Percentiles rank a stretch among this genome's conserved stretches.
Evolutionary conservation across 2,329 filamentous ascomycete genomes (phyloP).

Genomic region (Huntiella savannae): DNA sequence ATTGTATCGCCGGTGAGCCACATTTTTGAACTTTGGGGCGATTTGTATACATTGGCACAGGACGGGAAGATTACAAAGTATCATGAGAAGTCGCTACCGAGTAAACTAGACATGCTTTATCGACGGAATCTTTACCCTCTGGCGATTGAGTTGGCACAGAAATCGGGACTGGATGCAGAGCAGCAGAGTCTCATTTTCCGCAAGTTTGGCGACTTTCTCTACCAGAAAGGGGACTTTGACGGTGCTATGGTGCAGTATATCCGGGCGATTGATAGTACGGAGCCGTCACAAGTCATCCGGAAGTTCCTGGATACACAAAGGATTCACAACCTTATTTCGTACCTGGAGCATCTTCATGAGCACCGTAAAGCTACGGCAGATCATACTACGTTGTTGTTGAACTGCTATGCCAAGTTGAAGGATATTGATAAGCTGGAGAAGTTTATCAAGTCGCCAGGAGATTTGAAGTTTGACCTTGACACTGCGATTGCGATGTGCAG

Average conservation of each 20-base stretch:
- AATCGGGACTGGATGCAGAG: slow-evolving; percentile 56
- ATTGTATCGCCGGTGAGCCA: slow-evolving; percentile 62
- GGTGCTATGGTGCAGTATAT: slow-evolving; percentile 99
- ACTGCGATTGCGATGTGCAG: slow-evolving; percentile 96
- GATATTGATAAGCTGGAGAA: slow-evolving; percentile 90
- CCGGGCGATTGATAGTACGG: slow-evolving; percentile 85
- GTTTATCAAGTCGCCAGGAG: slow-evolving; percentile 89
- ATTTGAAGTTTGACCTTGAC: slow-evolving; percentile 90
- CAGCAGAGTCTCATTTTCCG: slow-evolving; percentile 87
- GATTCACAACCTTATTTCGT: slow-evolving; percentile 94
- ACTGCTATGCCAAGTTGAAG: slow-evolving; percentile 96
- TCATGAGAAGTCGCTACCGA: slow-evolving; percentile 74
- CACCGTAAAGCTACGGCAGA: slow-evolving; percentile 85
- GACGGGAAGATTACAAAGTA: slow-evolving; percentile 89
- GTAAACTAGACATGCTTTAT: slow-evolving; percentile 83
- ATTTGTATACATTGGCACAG: slow-evolving; percentile 73
- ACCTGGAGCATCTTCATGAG: slow-evolving; percentile 88
- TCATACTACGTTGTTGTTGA: slow-evolving; percentile 82
- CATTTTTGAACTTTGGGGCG: slow-evolving; percentile 75
- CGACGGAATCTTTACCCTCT: slow-evolving; percentile 82
- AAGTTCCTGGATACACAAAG: slow-evolving; percentile 96
- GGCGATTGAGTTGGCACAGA: slow-evolving; percentile 83
- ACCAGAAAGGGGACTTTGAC: slow-evolving; percentile 89
- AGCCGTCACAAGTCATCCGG: slow-evolving; percentile 87
- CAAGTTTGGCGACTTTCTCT: slow-evolving; percentile 83